Base-by-base conservation (phyloP, 441 rosid genomes). In the Pelargonium myrrhifolium region DNA sequence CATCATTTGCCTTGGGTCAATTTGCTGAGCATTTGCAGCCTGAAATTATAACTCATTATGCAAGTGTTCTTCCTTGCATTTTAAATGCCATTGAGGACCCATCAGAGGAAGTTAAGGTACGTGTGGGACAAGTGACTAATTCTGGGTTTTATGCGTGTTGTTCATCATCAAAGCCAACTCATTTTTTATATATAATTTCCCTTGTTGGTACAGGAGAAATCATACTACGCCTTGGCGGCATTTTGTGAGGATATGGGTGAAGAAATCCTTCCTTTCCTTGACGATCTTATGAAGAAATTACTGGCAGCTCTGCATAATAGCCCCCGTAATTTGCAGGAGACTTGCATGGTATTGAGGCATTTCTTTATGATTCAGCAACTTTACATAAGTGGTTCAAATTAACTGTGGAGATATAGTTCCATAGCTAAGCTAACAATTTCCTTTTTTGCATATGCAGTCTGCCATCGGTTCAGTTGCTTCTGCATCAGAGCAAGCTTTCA, bases 1-100 rank as follows among this genome's bases (percentile, higher is more conserved):
- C 98, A 45, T 90, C 99, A 53, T 92, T 95, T 78, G 96, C 99
- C 20, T 76, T 95, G 78, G 99, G 99, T 69, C 99, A 95, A 71
- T 95, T 89, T 65, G 96, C 99, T 0, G 99, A 95, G 82, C 78
- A 95, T 86, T 87, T 95, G 78, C 99, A 95, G 83, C 99, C 99
- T 31, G 99, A 95, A 78, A 90, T 95, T 59, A 75, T 88, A 21
- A 79, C 88, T 65, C 97, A 88, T 67, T 81, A 90, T 80, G 90
- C 84, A 75, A 87, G 76, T 69, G 90, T 95, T 80, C 96, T 95
- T 77, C 98, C 98, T 31, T 90, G 96, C 80, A 84, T 95, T 74
- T 85, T 95, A 70, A 85, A 75, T 79, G 97, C 99, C 64, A 84
- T 92, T 64, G 99, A 95, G 76, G 98, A 92, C 86, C 59, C 83